Evolutionary conservation across 179 eudicot species (phyloP).

Genomic region (Heliamphora pulchella): DNA sequence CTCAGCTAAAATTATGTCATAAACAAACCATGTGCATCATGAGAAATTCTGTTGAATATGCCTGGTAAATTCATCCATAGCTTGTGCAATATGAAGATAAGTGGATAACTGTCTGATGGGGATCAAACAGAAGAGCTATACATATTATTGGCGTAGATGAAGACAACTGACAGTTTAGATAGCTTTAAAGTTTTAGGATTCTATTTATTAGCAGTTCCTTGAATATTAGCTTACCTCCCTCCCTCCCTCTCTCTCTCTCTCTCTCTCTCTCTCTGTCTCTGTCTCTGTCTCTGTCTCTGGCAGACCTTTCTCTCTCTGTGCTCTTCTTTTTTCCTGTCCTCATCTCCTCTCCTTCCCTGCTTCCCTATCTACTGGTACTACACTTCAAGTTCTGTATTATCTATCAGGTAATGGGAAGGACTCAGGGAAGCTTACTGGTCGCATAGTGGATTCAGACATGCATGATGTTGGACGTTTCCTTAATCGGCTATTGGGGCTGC

Average conservation of each 20-base stretch:
- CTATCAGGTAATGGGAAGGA: slow-evolving; percentile 71
- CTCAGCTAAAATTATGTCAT: not conserved
- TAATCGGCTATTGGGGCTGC: slow-evolving; percentile 82
- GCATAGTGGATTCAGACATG: slow-evolving; percentile 98
- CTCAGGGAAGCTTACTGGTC: slow-evolving; percentile 68
- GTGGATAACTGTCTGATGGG: not conserved
- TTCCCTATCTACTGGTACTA: not conserved
- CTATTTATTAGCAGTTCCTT: not conserved
- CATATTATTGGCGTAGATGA: not conserved
- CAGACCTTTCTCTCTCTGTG: not conserved
- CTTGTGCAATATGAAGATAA: slow-evolving; percentile 10
- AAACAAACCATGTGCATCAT: not conserved
- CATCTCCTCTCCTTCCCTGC: not conserved
- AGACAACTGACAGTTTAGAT: not conserved
- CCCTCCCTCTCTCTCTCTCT: no score
- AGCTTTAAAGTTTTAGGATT: not conserved
- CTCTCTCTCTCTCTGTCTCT: no score
- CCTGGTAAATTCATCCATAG: not conserved
- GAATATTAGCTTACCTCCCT: no score
- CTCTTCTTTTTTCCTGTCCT: not conserved
- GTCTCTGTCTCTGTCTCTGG: no score
- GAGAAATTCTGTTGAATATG: not conserved
- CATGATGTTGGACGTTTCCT: slow-evolving; percentile 98
- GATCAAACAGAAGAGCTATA: slow-evolving; percentile 1
- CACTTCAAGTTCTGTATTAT: not conserved